Conservation (phyloP, 768 basidiomycete species). For the Austroboletus eburneus region DNA sequence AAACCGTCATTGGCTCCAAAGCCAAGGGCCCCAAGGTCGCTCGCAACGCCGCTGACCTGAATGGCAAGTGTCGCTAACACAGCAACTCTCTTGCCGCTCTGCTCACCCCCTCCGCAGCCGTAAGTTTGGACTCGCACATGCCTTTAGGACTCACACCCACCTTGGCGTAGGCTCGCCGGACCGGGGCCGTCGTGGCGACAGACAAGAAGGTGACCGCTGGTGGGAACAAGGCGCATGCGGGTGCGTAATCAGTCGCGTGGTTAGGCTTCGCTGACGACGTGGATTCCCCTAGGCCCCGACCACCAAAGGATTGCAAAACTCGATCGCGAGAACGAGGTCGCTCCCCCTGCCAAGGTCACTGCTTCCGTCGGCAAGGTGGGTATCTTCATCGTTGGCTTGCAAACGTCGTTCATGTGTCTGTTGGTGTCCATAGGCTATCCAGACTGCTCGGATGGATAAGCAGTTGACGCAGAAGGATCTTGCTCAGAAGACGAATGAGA, state of each 20-base stretch:
- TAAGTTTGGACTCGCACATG: constrained; percentile 31
- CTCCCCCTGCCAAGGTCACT: constrained; percentile 79
- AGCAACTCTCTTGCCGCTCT: too few species aligned
- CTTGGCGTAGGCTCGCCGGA: constrained; percentile 58
- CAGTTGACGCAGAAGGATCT: constrained; percentile 88
- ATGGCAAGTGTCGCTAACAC: constrained; percentile 33
- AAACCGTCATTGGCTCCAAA: constrained; percentile 69
- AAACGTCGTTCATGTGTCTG: neutral
- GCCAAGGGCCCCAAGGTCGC: constrained; percentile 58
- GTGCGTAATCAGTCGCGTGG: constrained; percentile 35
- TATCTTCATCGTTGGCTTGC: neutral
- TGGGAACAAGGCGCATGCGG: constrained; percentile 71
- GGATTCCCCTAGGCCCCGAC: constrained; percentile 66
- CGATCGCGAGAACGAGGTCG: constrained; percentile 93
- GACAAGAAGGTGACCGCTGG: constrained; percentile 75
- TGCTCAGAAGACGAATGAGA: constrained; percentile 91
- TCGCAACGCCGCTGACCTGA: constrained; percentile 57
- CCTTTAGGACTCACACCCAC: constrained; percentile 6
- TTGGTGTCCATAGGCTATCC: constrained; percentile 61
- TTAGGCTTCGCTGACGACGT: neutral
- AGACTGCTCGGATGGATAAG: constrained; percentile 71
- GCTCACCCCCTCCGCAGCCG: constrained; percentile 41
- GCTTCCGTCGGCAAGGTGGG: constrained; percentile 69
- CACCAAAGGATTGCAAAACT: constrained; percentile 93
- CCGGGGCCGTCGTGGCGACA: constrained; percentile 73